Percentiles rank a stretch among this genome's conserved stretches.
Conservation (phyloP, 331 rosid genomes). For the Malus hybrid region DNA sequence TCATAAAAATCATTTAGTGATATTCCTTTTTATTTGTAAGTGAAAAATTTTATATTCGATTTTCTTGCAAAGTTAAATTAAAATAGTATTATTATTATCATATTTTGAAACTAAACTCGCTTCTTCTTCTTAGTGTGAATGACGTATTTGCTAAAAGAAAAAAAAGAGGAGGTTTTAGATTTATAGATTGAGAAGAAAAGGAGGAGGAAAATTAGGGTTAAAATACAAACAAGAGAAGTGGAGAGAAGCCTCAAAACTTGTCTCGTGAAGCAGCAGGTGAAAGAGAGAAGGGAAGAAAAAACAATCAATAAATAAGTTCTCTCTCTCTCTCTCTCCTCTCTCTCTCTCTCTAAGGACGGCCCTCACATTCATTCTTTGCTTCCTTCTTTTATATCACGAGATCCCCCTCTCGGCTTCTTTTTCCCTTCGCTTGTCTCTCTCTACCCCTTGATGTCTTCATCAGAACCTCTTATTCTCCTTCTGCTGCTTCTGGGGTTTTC, state of each 20-base stretch:
- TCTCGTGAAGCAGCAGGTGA: conserved; percentile 80
- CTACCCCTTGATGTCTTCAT: conserved; percentile 30
- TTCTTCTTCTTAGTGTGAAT: too few relatives aligned
- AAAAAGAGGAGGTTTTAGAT: neutral
- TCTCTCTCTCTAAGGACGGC: conserved; percentile 1
- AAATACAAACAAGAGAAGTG: neutral
- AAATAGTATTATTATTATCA: fast-evolving
- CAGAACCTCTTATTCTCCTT: conserved; percentile 6
- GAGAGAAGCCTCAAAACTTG: conserved; percentile 22
- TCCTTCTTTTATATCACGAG: conserved; percentile 84
- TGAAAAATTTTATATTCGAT: too few relatives aligned
- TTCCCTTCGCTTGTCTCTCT: conserved; percentile 10
- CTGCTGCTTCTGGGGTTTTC: neutral
- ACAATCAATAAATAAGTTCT: conserved; percentile 11
- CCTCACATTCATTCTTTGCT: conserved; percentile 91
- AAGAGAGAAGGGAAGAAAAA: conserved; percentile 14
- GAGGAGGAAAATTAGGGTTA: neutral
- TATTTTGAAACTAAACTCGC: too few relatives aligned
- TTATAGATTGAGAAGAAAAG: neutral
- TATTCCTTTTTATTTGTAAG: too few relatives aligned
- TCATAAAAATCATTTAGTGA: too few relatives aligned
- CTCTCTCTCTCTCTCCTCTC: neutral
- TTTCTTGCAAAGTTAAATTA: fast-evolving
- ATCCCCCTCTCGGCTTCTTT: conserved; percentile 59
- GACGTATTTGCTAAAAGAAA: neutral